Evolutionary conservation across 2,329 filamentous ascomycete species (phyloP).

Genomic region (Zopfia rhizophila): DNA sequence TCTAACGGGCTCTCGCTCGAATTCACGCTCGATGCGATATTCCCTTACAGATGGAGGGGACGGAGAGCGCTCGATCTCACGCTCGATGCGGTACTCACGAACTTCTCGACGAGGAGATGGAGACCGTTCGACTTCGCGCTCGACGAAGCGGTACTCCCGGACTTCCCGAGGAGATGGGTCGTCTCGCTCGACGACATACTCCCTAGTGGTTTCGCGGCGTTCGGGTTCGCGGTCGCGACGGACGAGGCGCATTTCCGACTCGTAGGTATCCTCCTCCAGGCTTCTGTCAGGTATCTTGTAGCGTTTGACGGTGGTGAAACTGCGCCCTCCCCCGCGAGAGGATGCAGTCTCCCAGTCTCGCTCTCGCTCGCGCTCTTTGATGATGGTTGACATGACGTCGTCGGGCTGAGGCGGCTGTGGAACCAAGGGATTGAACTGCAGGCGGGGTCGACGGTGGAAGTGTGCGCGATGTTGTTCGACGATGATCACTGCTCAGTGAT

Average conservation of each 20-base stretch:
- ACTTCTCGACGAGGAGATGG: constrained; percentile 57
- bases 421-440: background rate
- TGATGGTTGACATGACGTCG: constrained; percentile 57
- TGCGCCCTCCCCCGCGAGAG: constrained; percentile 49
- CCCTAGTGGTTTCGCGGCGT: constrained; percentile 42
- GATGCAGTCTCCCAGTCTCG: constrained; percentile 55
- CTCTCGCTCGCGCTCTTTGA: constrained; percentile 57
- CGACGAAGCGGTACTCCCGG: constrained; percentile 49
- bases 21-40: constrained; percentile 44
- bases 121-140: constrained; percentile 46
- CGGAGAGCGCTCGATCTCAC: constrained; percentile 60
- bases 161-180: constrained; percentile 40
- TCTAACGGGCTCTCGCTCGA: constrained; percentile 46
- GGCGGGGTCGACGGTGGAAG: background rate
- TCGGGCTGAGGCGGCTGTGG: background rate
- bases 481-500: background rate
- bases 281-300: constrained; percentile 65
- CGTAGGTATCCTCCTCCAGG: constrained; percentile 54
- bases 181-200: constrained; percentile 53
- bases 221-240: constrained; percentile 48
- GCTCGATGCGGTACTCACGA: constrained; percentile 63
- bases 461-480: background rate
- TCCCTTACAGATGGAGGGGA: constrained; percentile 53
- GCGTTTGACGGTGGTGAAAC: constrained; percentile 68
- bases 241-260: constrained; percentile 62